phyloP scores from a whole-genome alignment of 225 moss, liverwort and hornwort species.

The Neckera pumila region DNA sequence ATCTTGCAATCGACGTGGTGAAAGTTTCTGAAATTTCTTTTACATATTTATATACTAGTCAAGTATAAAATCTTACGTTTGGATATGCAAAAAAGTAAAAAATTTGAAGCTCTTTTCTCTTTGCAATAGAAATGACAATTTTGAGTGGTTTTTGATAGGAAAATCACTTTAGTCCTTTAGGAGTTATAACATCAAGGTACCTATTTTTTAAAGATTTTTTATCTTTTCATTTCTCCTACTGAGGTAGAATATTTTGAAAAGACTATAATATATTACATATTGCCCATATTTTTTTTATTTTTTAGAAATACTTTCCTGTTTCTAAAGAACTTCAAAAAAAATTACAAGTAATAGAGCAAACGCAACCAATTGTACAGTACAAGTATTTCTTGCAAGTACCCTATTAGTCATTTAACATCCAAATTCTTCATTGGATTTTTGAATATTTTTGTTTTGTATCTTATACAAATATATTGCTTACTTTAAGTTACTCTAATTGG shows the following conservation, averaged over 20 bases:
- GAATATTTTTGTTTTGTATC: background rate
- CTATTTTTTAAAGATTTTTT: too few relatives aligned
- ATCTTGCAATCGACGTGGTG: too few relatives aligned
- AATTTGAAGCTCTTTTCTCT: too few relatives aligned
- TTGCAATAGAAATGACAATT: too few relatives aligned
- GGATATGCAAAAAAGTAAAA: too few relatives aligned
- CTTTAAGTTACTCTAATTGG: too few relatives aligned
- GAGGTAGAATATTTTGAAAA: background rate
- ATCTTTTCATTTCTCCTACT: background rate
- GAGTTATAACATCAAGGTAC: too few relatives aligned
- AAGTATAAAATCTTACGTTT: too few relatives aligned
- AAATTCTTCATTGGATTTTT: background rate
- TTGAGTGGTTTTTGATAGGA: too few relatives aligned
- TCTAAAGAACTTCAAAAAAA: background rate
- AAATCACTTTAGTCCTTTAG: too few relatives aligned
- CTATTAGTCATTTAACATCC: background rate
- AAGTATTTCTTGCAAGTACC: background rate
- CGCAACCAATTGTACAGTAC: background rate
- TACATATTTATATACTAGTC: too few relatives aligned
- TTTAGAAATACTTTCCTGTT: background rate
- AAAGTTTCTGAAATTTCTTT: too few relatives aligned
- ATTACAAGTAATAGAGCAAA: background rate
- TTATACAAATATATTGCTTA: background rate
- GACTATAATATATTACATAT: background rate
- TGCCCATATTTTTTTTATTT: background rate